Percentiles rank a stretch among this genome's conserved stretches.
Conservation (phyloP, 2,329 filamentous ascomycete species). For the Emmonsia crescens region DNA sequence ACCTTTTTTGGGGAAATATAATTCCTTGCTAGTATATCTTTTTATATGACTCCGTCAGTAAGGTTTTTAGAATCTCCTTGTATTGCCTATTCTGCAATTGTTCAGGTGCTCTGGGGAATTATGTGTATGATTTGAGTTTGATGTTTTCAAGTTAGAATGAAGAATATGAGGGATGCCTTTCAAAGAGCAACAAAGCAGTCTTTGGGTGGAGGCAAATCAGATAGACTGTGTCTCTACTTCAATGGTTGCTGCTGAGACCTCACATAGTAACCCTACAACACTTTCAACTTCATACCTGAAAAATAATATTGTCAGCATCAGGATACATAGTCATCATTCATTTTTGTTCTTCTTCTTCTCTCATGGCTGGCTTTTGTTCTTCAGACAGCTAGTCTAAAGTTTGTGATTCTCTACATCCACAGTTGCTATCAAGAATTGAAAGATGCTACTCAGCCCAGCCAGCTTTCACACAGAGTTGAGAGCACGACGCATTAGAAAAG, state of each 20-base stretch:
- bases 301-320: not conserved
- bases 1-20: not conserved
- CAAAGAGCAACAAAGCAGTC: not conserved
- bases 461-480: not conserved
- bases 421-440: not conserved
- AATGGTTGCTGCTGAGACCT: not conserved
- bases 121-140: not conserved
- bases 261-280: not conserved
- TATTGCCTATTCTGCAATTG: not conserved
- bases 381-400: not conserved
- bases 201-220: not conserved
- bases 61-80: not conserved
- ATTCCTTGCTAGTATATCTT: not conserved
- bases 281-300: not conserved
- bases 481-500: not conserved
- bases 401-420: not conserved
- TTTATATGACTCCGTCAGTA: not conserved
- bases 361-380: too few species aligned
- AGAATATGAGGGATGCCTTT: not conserved
- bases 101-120: not conserved
- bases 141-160: not conserved
- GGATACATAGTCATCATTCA: not conserved
- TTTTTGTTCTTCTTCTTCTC: not conserved
- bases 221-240: not conserved
- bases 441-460: not conserved